phyloP scores from a whole-genome alignment of 352 stramenopile genomes.

The Pythium dissotocum region DNA sequence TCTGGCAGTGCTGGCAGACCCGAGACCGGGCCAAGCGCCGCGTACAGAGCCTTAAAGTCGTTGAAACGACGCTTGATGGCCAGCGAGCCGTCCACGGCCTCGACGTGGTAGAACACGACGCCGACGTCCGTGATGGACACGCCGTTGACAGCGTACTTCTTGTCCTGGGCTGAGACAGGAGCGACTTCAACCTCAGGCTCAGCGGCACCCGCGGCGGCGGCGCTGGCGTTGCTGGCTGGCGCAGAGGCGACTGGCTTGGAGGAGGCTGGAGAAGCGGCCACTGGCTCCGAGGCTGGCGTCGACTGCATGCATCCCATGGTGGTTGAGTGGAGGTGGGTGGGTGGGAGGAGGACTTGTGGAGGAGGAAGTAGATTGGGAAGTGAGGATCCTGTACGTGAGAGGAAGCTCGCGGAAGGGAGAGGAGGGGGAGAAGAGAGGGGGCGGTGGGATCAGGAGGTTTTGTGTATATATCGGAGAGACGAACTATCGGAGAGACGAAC shows the following conservation, averaged over 20 bases:
- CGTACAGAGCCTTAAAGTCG: constrained; percentile 79
- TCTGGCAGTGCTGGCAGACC: constrained; percentile 55
- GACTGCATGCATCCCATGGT: constrained; percentile 79
- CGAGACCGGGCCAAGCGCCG: constrained; percentile 28
- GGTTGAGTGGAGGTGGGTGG: background rate
- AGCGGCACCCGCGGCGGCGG: constrained; percentile 1
- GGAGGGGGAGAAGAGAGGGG: background rate
- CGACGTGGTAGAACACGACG: constrained; percentile 72
- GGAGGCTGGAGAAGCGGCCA: constrained; percentile 24
- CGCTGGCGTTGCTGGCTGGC: constrained; percentile 35
- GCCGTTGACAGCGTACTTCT: constrained; percentile 40
- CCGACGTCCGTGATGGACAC: constrained; percentile 64
- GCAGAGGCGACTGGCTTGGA: constrained; percentile 37
- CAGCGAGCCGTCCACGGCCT: constrained; percentile 36
- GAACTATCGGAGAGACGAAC: background rate
- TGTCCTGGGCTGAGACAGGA: constrained; percentile 2
- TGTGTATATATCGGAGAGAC: background rate
- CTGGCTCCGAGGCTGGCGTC: constrained; percentile 48
- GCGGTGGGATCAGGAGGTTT: background rate
- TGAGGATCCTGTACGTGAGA: background rate
- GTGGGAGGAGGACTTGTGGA: constrained; percentile 9
- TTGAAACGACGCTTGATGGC: constrained; percentile 75
- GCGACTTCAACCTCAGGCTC: constrained; percentile 26
- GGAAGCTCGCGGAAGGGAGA: background rate
- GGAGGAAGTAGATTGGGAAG: constrained; percentile 18